A percentile compares a stretch with the other conserved stretches of the same genome.
Evolutionary conservation across 1,284 basidiomycete species (phyloP).

Genomic region (Pyrrhoderma noxium): DNA sequence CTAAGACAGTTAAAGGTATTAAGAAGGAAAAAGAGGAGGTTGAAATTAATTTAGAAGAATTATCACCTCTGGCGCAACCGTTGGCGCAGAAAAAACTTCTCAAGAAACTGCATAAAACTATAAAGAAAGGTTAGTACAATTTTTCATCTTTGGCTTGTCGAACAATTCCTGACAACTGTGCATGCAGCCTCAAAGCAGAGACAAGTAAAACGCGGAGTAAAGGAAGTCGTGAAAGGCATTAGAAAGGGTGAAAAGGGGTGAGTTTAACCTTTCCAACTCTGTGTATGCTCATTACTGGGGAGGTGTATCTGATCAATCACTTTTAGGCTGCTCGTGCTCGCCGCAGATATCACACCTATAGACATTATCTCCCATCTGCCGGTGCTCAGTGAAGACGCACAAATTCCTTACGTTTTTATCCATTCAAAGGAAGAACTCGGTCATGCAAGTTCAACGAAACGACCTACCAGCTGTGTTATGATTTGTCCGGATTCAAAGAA

Average conservation of each 20-base stretch:
- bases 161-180: not conserved
- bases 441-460: conserved; percentile 91
- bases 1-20: conserved; percentile 34
- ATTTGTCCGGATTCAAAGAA: conserved; percentile 76
- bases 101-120: conserved; percentile 89
- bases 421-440: conserved; percentile 92
- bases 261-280: conserved; percentile 25
- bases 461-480: conserved; percentile 97
- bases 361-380: conserved; percentile 98
- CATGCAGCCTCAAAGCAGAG: conserved; percentile 77
- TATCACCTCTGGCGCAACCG: conserved; percentile 86
- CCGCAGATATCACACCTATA: conserved; percentile 95
- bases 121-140: conserved; percentile 71
- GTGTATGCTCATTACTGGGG: conserved; percentile 1
- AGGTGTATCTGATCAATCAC: not conserved
- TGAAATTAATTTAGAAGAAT: conserved; percentile 68
- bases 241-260: conserved; percentile 94
- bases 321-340: conserved; percentile 79
- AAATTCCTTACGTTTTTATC: conserved; percentile 89
- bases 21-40: conserved; percentile 57
- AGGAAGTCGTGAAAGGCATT: conserved; percentile 94
- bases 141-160: conserved; percentile 9
- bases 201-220: conserved; percentile 91
- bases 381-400: conserved; percentile 89
- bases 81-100: conserved; percentile 86